phyloP scores from a whole-genome alignment of 2,329 filamentous ascomycete species.

The Beauveria australis region DNA sequence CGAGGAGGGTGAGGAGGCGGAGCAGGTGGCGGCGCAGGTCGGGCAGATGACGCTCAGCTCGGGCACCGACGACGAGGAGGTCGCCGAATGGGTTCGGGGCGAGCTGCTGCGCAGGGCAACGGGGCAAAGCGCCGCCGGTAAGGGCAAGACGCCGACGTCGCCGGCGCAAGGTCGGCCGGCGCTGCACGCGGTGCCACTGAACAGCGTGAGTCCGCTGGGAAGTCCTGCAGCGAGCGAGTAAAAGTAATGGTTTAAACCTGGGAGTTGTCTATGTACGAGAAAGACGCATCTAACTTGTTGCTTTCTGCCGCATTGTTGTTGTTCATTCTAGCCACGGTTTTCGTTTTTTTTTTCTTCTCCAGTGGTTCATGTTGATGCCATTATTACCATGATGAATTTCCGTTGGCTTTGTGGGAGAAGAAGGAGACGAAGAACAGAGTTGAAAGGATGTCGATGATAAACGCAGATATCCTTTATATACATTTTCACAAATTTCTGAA shows the following conservation, averaged over 20 bases:
- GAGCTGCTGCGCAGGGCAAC: conserved; percentile 47
- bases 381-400: too few species aligned
- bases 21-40: conserved; percentile 33
- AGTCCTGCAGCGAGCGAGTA: conserved; percentile 25
- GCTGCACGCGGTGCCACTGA: conserved; percentile 77
- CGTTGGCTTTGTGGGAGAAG: too few species aligned
- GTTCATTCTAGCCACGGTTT: too few species aligned
- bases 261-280: neutral
- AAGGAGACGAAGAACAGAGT: too few species aligned
- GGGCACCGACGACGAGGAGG: conserved; percentile 61
- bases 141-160: conserved; percentile 21
- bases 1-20: conserved; percentile 49
- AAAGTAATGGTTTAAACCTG: too few species aligned
- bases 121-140: conserved; percentile 26
- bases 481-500: neutral
- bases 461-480: neutral
- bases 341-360: too few species aligned
- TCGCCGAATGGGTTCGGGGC: conserved; percentile 73
- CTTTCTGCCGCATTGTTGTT: neutral
- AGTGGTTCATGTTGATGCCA: too few species aligned
- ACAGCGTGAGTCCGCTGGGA: conserved; percentile 54
- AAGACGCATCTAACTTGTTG: neutral
- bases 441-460: too few species aligned
- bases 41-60: conserved; percentile 34
- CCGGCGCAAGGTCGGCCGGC: conserved; percentile 58